Percentiles rank a stretch among this genome's conserved stretches.
Evolutionary conservation across 768 basidiomycete species (phyloP).

Genomic region (Mycena sanguinolenta): DNA sequence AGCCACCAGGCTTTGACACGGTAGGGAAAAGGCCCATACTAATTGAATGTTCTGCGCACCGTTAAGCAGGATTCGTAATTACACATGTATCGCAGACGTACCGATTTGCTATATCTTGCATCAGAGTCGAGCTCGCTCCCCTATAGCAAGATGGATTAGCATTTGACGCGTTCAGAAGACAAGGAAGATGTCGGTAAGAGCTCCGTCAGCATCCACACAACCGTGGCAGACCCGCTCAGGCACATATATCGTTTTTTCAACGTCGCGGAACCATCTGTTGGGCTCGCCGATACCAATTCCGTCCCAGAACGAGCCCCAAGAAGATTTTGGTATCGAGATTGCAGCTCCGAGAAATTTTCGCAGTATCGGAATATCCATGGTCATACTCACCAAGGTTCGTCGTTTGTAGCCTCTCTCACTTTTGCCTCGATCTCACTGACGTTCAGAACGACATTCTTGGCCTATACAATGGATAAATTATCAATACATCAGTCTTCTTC

Average conservation of each 20-base stretch:
- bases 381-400: conserved; percentile 90
- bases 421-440: conserved; percentile 98
- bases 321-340: not conserved
- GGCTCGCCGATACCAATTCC: not conserved
- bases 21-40: conserved; percentile 65
- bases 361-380: not conserved
- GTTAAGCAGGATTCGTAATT: not conserved
- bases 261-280: not conserved
- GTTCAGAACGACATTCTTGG: conserved; percentile 97
- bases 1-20: conserved; percentile 12
- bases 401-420: conserved; percentile 96
- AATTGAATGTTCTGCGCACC: conserved; percentile 90
- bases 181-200: not conserved
- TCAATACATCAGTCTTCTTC: conserved; percentile 22
- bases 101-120: conserved; percentile 99
- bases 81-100: conserved; percentile 48
- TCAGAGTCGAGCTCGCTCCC: conserved; percentile 97
- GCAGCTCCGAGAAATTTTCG: not conserved
- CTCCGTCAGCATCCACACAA: not conserved
- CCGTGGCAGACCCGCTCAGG: not conserved
- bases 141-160: conserved; percentile 53
- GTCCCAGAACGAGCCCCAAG: not conserved
- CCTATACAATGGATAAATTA: conserved; percentile 57
- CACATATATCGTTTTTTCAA: not conserved
- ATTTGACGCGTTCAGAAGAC: not conserved